Conservation (phyloP, 208 protist species). For the Acanthamoeba culbertsoni region DNA sequence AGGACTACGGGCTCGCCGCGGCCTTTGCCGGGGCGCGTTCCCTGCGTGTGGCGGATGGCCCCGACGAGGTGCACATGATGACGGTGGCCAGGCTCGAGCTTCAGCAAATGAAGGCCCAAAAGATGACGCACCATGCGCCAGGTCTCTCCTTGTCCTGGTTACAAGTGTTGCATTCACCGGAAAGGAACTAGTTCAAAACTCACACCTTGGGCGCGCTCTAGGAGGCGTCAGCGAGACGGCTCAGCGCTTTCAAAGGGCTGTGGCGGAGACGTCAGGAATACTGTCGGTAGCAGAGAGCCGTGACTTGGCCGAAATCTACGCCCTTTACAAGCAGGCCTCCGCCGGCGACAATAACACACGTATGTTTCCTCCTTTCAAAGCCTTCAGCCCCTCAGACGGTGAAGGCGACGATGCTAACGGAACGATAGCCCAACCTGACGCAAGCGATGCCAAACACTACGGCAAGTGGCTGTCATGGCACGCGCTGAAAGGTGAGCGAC, state of each 20-base stretch:
- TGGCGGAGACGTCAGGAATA: background rate
- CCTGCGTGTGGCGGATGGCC: slow-evolving; percentile 82
- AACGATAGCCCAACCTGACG: background rate
- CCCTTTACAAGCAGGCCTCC: slow-evolving; percentile 2
- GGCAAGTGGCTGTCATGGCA: background rate
- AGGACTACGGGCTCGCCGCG: slow-evolving; percentile 77
- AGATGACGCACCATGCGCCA: background rate
- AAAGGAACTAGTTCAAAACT: no score
- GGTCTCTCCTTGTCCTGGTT: background rate
- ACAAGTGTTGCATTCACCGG: background rate
- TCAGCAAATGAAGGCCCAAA: background rate
- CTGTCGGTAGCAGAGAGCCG: background rate
- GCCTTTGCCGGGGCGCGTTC: slow-evolving; percentile 72
- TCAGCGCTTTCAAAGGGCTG: background rate
- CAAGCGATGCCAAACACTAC: background rate
- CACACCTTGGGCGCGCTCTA: no score
- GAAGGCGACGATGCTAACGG: background rate
- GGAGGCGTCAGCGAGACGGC: background rate
- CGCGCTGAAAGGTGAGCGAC: background rate
- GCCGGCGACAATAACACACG: background rate
- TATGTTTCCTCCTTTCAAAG: background rate
- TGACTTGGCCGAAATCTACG: background rate
- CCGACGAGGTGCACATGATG: slow-evolving; percentile 79
- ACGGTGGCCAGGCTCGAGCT: slow-evolving; percentile 67
- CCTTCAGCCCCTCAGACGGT: background rate